Conservation (phyloP, 495 filamentous ascomycete genomes). For the Podospora australis region DNA sequence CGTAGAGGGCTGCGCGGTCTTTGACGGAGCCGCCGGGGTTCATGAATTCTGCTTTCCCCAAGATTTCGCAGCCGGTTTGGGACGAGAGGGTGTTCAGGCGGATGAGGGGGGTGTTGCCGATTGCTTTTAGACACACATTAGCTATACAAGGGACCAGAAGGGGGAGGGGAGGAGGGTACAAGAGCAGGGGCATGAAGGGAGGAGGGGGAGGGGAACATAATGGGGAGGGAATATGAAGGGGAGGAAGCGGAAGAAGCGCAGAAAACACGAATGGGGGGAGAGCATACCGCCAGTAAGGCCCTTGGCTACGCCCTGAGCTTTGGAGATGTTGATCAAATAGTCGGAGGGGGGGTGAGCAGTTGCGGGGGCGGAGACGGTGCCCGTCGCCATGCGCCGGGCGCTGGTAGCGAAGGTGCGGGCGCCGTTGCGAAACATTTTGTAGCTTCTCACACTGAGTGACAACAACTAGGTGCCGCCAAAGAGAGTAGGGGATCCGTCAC, state of each 20-base stretch:
- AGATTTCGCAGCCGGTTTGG: slow-evolving; percentile 87
- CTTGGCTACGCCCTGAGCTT: slow-evolving; percentile 74
- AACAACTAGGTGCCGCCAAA: background rate
- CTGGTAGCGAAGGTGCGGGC: slow-evolving; percentile 46
- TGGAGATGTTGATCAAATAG: slow-evolving; percentile 52
- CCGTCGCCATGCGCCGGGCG: slow-evolving; percentile 29
- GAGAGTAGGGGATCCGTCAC: background rate
- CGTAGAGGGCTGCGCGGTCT: slow-evolving; percentile 91
- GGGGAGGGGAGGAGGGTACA: slow-evolving; percentile 4
- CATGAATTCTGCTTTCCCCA: slow-evolving; percentile 97
- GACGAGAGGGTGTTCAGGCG: slow-evolving; percentile 80
- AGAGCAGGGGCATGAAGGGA: no score
- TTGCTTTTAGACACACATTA: no score
- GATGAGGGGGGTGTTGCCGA: slow-evolving; percentile 95
- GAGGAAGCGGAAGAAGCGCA: no score
- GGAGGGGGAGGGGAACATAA: no score
- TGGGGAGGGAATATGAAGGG: no score
- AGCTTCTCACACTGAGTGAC: no score
- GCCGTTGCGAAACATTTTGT: slow-evolving; percentile 46
- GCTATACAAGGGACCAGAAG: no score
- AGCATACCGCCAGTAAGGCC: slow-evolving; percentile 85
- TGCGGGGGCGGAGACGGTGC: slow-evolving; percentile 19
- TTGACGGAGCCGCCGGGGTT: slow-evolving; percentile 96
- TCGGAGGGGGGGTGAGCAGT: slow-evolving; percentile 23
- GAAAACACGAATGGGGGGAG: no score